phyloP scores from a whole-genome alignment of 2,329 filamentous ascomycete species.

The Taxawa tesnikishii region DNA sequence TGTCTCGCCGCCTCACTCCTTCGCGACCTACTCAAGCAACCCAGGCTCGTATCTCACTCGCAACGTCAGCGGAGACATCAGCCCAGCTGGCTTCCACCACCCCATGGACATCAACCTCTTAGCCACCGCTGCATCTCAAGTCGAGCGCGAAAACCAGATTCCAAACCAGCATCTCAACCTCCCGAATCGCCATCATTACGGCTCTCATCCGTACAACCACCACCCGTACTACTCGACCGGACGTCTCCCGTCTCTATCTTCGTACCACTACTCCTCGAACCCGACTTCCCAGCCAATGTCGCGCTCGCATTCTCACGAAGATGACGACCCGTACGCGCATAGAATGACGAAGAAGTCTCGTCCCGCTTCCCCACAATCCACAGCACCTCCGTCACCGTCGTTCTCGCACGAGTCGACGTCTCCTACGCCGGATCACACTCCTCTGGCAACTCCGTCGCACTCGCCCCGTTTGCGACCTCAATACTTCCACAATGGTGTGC shows the following conservation, averaged over 20 bases:
- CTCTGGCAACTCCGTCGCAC: constrained; percentile 90
- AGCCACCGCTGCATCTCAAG: constrained; percentile 55
- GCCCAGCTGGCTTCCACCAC: constrained; percentile 35
- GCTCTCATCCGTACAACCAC: constrained; percentile 25
- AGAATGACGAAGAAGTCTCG: constrained; percentile 76
- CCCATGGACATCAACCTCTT: constrained; percentile 55
- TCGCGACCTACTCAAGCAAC: constrained; percentile 45
- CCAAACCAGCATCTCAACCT: constrained; percentile 25
- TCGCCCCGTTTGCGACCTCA: constrained; percentile 81
- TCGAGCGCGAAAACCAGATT: constrained; percentile 49
- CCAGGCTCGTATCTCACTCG: constrained; percentile 45
- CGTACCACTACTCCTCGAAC: constrained; percentile 50
- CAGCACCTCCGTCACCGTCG: constrained; percentile 87
- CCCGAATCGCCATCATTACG: constrained; percentile 13
- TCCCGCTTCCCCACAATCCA: constrained; percentile 89
- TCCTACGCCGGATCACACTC: constrained; percentile 94
- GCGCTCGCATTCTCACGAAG: constrained; percentile 71
- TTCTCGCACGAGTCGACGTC: constrained; percentile 94
- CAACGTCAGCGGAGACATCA: constrained; percentile 35
- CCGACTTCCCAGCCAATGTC: constrained; percentile 65
- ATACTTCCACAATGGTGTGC: constrained; percentile 53
- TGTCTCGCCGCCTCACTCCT: constrained; percentile 87
- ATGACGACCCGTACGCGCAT: constrained; percentile 67
- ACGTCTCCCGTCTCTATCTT: constrained; percentile 63
- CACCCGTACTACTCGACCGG: constrained; percentile 41